Base-by-base conservation (phyloP, 139 green algal genomes). In the Yamagishiella unicocca region DNA sequence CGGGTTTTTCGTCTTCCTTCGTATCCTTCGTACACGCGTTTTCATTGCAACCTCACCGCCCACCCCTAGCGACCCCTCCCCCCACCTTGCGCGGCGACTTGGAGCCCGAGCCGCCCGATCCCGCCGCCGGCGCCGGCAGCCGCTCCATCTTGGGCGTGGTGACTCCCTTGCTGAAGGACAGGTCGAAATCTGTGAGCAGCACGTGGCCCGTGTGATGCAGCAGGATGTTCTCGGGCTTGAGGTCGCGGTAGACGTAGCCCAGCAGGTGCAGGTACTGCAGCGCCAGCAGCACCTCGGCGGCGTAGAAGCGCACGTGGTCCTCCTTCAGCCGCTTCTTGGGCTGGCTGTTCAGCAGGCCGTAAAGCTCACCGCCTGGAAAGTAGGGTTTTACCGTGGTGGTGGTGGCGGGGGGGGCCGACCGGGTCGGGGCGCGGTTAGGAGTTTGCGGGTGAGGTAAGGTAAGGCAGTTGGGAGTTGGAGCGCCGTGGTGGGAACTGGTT, bases 161-260 rank as follows among this genome's bases (percentile, higher is more conserved):
- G 40, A 78, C 73, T 46, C 93, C 93, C 58, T 96, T 95, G 81
- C 84, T 89, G 88, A 95, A 97, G 33, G 91, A 96, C 33, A 99
- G 95, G 92, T 99, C 98, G 85, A 99, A 99, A 90, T 99, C 98
- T 25, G 97, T 99, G 40, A 99, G 92, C 91, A 98, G 93, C 82
- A 98, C 92, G 93, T 99, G 98, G 43, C 98, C 98, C 37, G 89
- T 93, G 37, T 90, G 82, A 76, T 96, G 94, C 72, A 99, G 88
- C 79, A 99, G 92, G 82, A 99, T 98, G 94, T 99, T 99, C 93
- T 99, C 98, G 2, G 98, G 97, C 94, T 99, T 99, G 24, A 99
- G 93, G 90, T 99, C 98, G 12, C 97, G 89, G 91, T 99, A 99
- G 58, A 99, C 93, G 84, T 97, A 98, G 64, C 97, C 97, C 75